Conservation (phyloP, 2,329 filamentous ascomycete species). For the Albophoma yamanashiensis region DNA sequence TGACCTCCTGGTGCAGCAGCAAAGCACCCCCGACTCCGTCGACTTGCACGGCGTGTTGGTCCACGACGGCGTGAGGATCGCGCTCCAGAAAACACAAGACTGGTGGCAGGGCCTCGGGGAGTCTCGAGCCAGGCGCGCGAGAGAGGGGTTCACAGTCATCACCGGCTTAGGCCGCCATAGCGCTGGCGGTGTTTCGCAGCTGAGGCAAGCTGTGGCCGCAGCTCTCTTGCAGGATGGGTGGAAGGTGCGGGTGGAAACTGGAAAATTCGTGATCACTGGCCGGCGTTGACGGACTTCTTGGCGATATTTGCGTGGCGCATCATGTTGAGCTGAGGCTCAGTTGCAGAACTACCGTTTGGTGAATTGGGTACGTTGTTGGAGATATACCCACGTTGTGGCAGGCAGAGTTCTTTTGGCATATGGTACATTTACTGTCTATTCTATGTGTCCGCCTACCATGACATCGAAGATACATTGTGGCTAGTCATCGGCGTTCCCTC, state of each 20-base stretch:
- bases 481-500: background rate
- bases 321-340: background rate
- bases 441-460: background rate
- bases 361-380: background rate
- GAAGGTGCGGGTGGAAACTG: constrained; percentile 65
- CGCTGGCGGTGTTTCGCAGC: constrained; percentile 59
- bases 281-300: constrained; percentile 17
- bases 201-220: constrained; percentile 72
- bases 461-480: background rate
- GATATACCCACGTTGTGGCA: background rate
- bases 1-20: constrained; percentile 55
- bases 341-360: background rate
- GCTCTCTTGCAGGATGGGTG: constrained; percentile 71
- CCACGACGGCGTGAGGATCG: constrained; percentile 70
- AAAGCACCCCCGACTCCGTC: constrained; percentile 50
- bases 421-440: background rate
- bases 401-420: no score
- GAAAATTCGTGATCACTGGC: constrained; percentile 61
- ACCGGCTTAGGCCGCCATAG: constrained; percentile 76
- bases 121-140: constrained; percentile 37
- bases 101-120: constrained; percentile 76
- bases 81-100: constrained; percentile 48
- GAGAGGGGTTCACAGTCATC: constrained; percentile 58
- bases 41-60: constrained; percentile 83
- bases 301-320: background rate